Evolutionary conservation across 768 basidiomycete species (phyloP).

Genomic region (Lactarius vividus): DNA sequence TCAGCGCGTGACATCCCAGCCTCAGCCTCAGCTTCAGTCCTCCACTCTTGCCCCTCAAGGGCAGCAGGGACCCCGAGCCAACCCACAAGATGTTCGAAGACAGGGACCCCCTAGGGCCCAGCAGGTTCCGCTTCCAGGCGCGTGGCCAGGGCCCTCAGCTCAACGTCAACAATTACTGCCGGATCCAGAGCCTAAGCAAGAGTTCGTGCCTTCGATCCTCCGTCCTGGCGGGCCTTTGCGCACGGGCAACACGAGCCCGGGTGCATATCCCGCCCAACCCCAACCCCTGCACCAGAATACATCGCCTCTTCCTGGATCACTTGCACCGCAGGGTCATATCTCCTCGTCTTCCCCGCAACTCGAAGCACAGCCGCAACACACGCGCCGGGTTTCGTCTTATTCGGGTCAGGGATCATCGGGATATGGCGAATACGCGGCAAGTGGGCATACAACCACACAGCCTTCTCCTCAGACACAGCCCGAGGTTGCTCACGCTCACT

Average conservation of each 20-base stretch:
- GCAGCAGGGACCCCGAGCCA: not conserved
- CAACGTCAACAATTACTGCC: constrained; percentile 8
- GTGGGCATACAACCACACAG: constrained; percentile 11
- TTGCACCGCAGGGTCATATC: not conserved
- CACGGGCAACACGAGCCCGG: not conserved
- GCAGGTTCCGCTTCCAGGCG: constrained; percentile 17
- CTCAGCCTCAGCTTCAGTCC: not conserved
- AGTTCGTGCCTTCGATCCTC: constrained; percentile 16
- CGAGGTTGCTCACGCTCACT: constrained; percentile 2
- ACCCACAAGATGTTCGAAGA: constrained; percentile 7
- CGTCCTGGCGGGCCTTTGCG: constrained; percentile 19
- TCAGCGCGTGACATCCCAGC: constrained; percentile 3
- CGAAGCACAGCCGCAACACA: not conserved
- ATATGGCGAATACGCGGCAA: not conserved
- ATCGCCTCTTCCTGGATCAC: not conserved
- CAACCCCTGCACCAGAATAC: not conserved
- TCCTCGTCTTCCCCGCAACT: not conserved
- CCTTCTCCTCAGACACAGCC: constrained; percentile 18
- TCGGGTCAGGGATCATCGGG: not conserved
- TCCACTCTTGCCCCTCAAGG: constrained; percentile 10
- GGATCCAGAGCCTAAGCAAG: constrained; percentile 12
- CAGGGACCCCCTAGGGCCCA: constrained; percentile 4
- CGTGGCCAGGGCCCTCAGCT: constrained; percentile 10
- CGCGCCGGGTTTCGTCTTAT: not conserved
- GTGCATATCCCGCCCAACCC: not conserved